Conservation (phyloP, 441 rosid species). For the Sinapis alba region DNA sequence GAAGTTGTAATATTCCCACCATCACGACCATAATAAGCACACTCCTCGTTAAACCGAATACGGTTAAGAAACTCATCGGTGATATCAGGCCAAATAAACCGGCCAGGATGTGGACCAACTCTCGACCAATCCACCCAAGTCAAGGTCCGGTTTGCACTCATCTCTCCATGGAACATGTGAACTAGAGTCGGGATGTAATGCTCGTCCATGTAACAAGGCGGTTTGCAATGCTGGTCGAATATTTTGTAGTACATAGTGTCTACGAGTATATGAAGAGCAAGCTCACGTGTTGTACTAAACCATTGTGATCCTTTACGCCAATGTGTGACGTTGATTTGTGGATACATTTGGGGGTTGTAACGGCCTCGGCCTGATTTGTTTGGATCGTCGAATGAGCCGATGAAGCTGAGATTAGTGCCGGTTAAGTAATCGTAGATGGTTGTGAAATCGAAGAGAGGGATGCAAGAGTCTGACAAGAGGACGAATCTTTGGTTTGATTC, state of each 20-base stretch:
- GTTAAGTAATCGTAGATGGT: slow-evolving; percentile 52
- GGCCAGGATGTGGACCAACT: slow-evolving; percentile 61
- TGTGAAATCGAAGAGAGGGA: slow-evolving; percentile 54
- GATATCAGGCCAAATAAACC: slow-evolving; percentile 47
- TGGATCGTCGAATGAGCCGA: slow-evolving; percentile 50
- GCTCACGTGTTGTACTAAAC: slow-evolving; percentile 56
- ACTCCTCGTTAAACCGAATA: slow-evolving; percentile 46
- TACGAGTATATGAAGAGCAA: slow-evolving; percentile 42
- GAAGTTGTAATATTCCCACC: slow-evolving; percentile 20
- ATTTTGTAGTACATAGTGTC: slow-evolving; percentile 45
- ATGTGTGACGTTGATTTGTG: slow-evolving; percentile 51
- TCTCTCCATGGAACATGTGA: slow-evolving; percentile 38
- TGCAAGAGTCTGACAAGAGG: slow-evolving; percentile 67
- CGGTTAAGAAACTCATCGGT: slow-evolving; percentile 54
- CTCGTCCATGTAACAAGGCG: slow-evolving; percentile 63
- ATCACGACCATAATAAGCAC: slow-evolving; percentile 47
- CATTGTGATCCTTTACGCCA: slow-evolving; percentile 71
- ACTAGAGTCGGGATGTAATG: slow-evolving; percentile 63
- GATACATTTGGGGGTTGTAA: slow-evolving; percentile 57
- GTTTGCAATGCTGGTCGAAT: slow-evolving; percentile 45
- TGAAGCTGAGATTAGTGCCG: slow-evolving; percentile 51
- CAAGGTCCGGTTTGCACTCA: slow-evolving; percentile 52
- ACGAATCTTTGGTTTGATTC: slow-evolving; percentile 58
- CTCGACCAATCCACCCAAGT: slow-evolving; percentile 75
- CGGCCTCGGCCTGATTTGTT: slow-evolving; percentile 53